These are phyloP conservation scores for Aspergillus arachidicola DNA, from an alignment of 2,329 filamentous ascomycete species.

Conservation along the genomic window DNA sequence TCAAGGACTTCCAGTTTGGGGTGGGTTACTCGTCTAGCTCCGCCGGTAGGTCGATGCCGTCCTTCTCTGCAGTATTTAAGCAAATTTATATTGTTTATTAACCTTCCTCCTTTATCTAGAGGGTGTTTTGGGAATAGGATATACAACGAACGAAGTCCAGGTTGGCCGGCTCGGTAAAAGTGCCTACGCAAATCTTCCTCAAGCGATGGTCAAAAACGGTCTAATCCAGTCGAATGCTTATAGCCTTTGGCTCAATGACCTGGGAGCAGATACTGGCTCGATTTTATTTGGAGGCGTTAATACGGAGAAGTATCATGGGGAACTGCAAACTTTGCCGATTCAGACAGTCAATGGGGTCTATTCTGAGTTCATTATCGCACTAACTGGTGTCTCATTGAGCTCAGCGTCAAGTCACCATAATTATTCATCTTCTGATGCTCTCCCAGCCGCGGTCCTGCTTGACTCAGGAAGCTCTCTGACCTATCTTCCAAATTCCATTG, in stretches of 20 bases:
- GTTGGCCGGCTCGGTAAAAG: slow-evolving; percentile 53
- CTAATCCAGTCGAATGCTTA: slow-evolving; percentile 68
- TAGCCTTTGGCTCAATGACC: slow-evolving; percentile 75
- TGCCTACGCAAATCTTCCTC: slow-evolving; percentile 70
- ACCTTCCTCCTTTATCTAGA: slow-evolving; percentile 44
- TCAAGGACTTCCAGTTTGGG: slow-evolving; percentile 61
- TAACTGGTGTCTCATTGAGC: slow-evolving; percentile 59
- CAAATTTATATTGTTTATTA: neutral
- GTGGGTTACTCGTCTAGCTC: slow-evolving; percentile 60
- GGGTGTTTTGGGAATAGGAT: slow-evolving; percentile 85
- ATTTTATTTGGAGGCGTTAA: slow-evolving; percentile 79
- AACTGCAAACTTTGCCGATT: slow-evolving; percentile 68
- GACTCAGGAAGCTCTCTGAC: slow-evolving; percentile 46
- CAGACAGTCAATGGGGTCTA: slow-evolving; percentile 56
- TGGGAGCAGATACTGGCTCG: slow-evolving; percentile 65
- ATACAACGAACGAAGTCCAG: slow-evolving; percentile 69
- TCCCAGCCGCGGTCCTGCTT: slow-evolving; percentile 46
- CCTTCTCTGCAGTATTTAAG: neutral
- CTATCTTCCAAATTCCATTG: slow-evolving; percentile 39
- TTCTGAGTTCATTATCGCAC: slow-evolving; percentile 68
- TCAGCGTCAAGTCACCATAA: slow-evolving; percentile 22
- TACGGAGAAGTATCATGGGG: slow-evolving; percentile 63
- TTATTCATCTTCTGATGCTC: slow-evolving; percentile 41
- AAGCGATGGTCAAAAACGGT: slow-evolving; percentile 63
- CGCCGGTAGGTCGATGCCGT: slow-evolving; percentile 31